Conservation (phyloP, 306 rosid species). For the Quillaja saponaria region DNA sequence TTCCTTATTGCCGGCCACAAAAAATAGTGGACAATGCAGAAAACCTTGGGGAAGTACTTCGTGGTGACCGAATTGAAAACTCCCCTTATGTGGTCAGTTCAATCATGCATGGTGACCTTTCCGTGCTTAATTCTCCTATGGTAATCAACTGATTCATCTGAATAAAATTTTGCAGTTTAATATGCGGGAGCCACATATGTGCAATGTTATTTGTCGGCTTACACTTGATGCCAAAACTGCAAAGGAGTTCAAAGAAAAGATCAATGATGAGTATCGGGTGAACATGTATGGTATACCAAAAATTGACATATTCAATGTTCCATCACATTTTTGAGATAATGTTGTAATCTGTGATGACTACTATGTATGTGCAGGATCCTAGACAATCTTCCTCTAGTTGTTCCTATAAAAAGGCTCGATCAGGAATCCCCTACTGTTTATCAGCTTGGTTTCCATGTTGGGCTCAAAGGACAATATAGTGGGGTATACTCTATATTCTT, state of each 20-base stretch:
- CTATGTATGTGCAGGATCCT: slow-evolving; percentile 69
- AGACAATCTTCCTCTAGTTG: slow-evolving; percentile 90
- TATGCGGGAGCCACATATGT: slow-evolving; percentile 93
- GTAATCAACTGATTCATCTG: slow-evolving; percentile 25
- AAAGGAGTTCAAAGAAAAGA: slow-evolving; percentile 90
- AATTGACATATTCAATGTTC: slow-evolving; percentile 13
- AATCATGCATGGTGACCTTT: slow-evolving; percentile 9
- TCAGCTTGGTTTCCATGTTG: slow-evolving; percentile 87
- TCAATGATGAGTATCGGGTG: slow-evolving; percentile 90
- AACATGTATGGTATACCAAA: slow-evolving; percentile 66
- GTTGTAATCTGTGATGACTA: slow-evolving; percentile 25
- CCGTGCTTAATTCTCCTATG: slow-evolving; percentile 12
- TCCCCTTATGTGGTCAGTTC: slow-evolving; percentile 79
- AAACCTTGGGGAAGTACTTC: slow-evolving; percentile 98
- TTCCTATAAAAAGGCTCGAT: slow-evolving; percentile 68
- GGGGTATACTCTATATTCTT: slow-evolving; percentile 56
- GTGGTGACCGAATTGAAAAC: slow-evolving; percentile 98
- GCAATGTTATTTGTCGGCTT: slow-evolving; percentile 59
- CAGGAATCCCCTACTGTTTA: slow-evolving; percentile 73
- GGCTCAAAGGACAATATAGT: slow-evolving; percentile 77
- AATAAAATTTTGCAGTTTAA: slow-evolving; percentile 63
- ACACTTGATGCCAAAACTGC: slow-evolving; percentile 74
- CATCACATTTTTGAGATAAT: slow-evolving; percentile 8
- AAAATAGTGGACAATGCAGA: slow-evolving; percentile 86
- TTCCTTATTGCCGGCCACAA: slow-evolving; percentile 61